Evolutionary conservation across 208 protist genomes (phyloP).

Genomic region (Naegleria lovaniensis): DNA sequence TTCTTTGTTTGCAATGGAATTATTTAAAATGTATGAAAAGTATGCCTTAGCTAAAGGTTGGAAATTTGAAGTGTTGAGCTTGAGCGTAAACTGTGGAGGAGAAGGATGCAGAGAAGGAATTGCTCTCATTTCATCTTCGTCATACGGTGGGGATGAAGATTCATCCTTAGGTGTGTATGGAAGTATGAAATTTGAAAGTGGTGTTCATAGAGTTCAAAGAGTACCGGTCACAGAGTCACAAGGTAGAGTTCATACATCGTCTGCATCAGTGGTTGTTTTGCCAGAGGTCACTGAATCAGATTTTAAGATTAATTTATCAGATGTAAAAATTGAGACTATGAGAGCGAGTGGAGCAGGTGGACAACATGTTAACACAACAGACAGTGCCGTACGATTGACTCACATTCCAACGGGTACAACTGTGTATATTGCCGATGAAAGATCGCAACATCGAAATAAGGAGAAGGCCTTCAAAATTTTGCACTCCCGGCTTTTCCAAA

Average conservation of each 20-base stretch:
- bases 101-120: neutral
- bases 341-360: slow-evolving; percentile 53
- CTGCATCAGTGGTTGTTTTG: neutral
- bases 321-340: slow-evolving; percentile 54
- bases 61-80: neutral
- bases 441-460: slow-evolving; percentile 60
- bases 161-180: neutral
- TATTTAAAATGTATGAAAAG: slow-evolving; percentile 32
- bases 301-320: slow-evolving; percentile 44
- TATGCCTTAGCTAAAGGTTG: neutral
- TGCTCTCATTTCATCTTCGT: neutral
- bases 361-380: slow-evolving; percentile 69
- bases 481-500: slow-evolving; percentile 42
- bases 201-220: slow-evolving; percentile 24
- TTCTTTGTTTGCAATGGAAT: slow-evolving; percentile 40
- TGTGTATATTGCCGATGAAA: slow-evolving; percentile 59
- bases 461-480: slow-evolving; percentile 55
- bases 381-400: slow-evolving; percentile 60
- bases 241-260: neutral
- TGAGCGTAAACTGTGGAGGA: neutral
- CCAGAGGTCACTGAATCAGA: slow-evolving; percentile 38
- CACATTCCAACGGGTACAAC: slow-evolving; percentile 59
- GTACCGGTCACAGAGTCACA: neutral
- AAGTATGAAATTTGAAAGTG: slow-evolving; percentile 9
- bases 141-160: neutral